Evolutionary conservation across 257 asterid genomes (phyloP).

Genomic region (Solanum dulcamara): DNA sequence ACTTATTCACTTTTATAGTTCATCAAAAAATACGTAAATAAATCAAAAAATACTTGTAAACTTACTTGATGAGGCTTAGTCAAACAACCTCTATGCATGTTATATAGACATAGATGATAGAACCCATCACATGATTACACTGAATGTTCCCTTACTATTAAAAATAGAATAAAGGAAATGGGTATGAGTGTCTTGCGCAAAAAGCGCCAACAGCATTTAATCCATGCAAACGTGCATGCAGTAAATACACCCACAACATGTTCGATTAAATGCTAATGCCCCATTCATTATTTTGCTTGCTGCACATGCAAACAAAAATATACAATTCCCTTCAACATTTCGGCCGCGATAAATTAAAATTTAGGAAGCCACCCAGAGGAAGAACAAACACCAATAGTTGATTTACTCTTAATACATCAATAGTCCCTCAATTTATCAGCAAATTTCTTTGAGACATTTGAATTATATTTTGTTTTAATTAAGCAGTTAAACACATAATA

Average conservation of each 20-base stretch:
- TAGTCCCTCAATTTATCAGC: too few species aligned
- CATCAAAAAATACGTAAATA: too few species aligned
- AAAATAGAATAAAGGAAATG: constrained; percentile 1
- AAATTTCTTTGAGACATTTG: too few species aligned
- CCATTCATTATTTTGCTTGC: constrained; percentile 9
- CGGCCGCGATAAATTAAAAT: background rate
- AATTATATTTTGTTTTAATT: too few species aligned
- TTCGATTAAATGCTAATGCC: constrained; percentile 37
- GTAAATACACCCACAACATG: constrained; percentile 38
- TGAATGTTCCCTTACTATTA: constrained; percentile 8
- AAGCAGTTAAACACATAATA: too few species aligned
- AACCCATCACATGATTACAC: constrained; percentile 12
- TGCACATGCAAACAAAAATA: constrained; percentile 24
- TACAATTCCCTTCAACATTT: background rate
- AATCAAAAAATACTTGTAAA: too few species aligned
- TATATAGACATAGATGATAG: background rate
- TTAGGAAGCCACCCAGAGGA: background rate
- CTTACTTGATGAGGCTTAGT: background rate
- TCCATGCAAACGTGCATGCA: constrained; percentile 61
- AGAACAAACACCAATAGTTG: background rate
- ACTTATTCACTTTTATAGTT: too few species aligned
- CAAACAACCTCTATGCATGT: background rate
- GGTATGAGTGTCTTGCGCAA: constrained; percentile 42
- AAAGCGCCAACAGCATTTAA: constrained; percentile 41
- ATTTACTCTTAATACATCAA: background rate